Evolutionary conservation across 495 filamentous ascomycete genomes (phyloP).

Genomic region (Penicillium pulvis): DNA sequence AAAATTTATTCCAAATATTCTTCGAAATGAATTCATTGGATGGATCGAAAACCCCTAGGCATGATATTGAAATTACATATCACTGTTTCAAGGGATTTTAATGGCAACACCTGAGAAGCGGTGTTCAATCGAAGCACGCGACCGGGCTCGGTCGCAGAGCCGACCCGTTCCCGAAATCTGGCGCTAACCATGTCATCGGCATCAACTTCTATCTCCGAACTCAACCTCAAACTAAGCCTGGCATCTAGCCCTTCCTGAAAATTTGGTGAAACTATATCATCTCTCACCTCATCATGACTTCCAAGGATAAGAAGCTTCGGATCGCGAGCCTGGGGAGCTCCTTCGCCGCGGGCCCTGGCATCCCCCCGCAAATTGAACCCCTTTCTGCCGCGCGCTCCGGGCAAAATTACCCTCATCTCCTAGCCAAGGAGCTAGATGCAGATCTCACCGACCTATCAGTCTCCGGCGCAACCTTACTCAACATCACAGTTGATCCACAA

Average conservation of each 20-base stretch:
- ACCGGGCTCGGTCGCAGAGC: not conserved
- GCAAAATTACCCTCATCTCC: slow-evolving; percentile 44
- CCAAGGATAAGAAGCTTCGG: slow-evolving; percentile 8
- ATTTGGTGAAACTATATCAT: not conserved
- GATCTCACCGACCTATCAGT: slow-evolving; percentile 44
- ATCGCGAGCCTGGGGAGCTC: slow-evolving; percentile 35
- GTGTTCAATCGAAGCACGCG: not conserved
- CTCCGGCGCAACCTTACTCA: slow-evolving; percentile 45
- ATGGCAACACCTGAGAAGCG: too few relatives aligned
- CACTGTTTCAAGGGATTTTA: too few relatives aligned
- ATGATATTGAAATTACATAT: too few relatives aligned
- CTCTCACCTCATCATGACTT: not conserved
- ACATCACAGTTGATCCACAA: slow-evolving; percentile 43
- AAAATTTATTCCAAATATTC: too few relatives aligned
- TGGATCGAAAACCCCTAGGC: too few relatives aligned
- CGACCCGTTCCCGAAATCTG: not conserved
- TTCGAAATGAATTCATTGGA: too few relatives aligned
- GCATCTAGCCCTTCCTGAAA: not conserved
- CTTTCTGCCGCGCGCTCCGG: slow-evolving; percentile 36
- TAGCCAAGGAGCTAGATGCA: slow-evolving; percentile 34
- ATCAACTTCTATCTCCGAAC: not conserved
- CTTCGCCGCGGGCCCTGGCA: slow-evolving; percentile 49
- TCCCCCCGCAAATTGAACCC: slow-evolving; percentile 35
- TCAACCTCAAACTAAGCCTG: not conserved
- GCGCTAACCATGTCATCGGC: not conserved